phyloP scores from a whole-genome alignment of 2,329 filamentous ascomycete species.

The Arthrinium phaeospermum region DNA sequence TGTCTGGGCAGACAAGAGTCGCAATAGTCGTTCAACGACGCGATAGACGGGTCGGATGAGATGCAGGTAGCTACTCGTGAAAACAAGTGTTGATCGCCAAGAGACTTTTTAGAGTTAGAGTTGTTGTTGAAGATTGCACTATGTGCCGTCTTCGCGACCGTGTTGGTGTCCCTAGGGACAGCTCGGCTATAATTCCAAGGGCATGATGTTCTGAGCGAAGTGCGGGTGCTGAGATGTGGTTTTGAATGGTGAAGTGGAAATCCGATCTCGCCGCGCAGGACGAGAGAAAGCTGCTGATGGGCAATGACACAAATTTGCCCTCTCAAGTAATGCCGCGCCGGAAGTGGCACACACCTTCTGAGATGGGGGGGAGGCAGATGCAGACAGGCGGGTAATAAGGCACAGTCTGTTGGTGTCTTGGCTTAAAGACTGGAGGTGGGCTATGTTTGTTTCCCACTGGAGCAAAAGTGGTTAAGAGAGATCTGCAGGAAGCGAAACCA shows the following conservation, averaged over 20 bases:
- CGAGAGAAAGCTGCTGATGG: background rate
- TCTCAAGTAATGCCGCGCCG: constrained; percentile 15
- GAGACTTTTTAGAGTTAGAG: constrained; percentile 16
- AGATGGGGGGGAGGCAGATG: background rate
- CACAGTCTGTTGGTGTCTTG: constrained; percentile 3
- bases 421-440: constrained; percentile 5
- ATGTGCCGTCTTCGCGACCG: constrained; percentile 18
- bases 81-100: constrained; percentile 13
- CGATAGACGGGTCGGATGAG: background rate
- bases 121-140: constrained; percentile 16
- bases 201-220: constrained; percentile 17
- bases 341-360: constrained; percentile 6
- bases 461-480: constrained; percentile 13
- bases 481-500: constrained; percentile 11
- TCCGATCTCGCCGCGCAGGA: constrained; percentile 6
- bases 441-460: constrained; percentile 16
- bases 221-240: background rate
- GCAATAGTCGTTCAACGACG: constrained; percentile 14
- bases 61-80: background rate
- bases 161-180: constrained; percentile 20
- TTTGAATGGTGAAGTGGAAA: background rate
- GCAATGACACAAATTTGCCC: constrained; percentile 13
- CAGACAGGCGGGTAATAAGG: constrained; percentile 13
- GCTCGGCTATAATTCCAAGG: constrained; percentile 16
- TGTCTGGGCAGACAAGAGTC: background rate